Evolutionary conservation across 2,329 filamentous ascomycete species (phyloP), one percentile per base, ranked within the genome.

Genomic region (Aspergillus ochraceus): DNA sequence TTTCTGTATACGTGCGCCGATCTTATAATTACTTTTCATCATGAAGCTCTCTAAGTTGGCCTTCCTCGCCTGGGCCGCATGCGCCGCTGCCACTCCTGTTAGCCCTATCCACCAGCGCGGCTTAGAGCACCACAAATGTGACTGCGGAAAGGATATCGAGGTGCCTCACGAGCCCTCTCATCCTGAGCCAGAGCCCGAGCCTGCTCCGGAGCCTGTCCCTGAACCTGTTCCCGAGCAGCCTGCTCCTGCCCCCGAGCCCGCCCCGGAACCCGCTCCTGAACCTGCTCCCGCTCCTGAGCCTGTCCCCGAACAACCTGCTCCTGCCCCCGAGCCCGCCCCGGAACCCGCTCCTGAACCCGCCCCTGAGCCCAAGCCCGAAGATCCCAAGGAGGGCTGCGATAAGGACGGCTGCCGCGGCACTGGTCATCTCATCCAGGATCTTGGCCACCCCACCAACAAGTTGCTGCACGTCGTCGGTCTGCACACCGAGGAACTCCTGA

Each of bases 371-470:
- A 49, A 5, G 26, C 49, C 11, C 20, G 52, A 30, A 22, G 19
- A 4, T 14, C 49, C 55, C 22, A 53, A 55, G 5, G 54, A 54
- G 12, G 57, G 54, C 22, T 67, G 65, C 52, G 60, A 63, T 12
- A 57, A 59, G 6, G 50, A 51, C 1, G 53, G 56, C 50, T 67
- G 65, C 55, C 65, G 65, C 24, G 65, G 65, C 29, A 67, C 65
- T 46, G 71, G 72, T 14, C 66, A 74, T 51, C 19, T 75, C 42
- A 61, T 75, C 29, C 68, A 73, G 66, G 65, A 67, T 42, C 64
- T 74, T 51, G 71, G 66, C 54, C 71, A 71, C 47, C 64, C 72
- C 60, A 62, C 69, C 57, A 62, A 73, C 61, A 65, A 71, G 62
- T 63, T 71, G 53, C 66, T 75, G 49, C 68, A 67, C 29, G 70